Base-by-base conservation (phyloP, 2,329 filamentous ascomycete species). In the Trichophyton schoenleinii region DNA sequence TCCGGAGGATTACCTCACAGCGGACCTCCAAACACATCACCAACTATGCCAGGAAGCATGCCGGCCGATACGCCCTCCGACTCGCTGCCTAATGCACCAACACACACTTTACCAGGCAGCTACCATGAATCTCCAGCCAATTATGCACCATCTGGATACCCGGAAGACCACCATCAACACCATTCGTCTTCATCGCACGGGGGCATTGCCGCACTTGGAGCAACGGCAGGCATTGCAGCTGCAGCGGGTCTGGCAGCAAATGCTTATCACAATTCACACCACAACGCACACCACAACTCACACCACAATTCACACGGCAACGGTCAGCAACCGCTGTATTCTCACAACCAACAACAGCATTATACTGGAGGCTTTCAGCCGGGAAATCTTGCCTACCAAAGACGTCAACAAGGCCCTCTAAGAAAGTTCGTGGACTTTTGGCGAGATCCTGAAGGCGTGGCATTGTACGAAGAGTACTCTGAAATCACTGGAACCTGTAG, bases 401-500 rank as follows among this genome's bases (percentile, higher is more conserved):
- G 82, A 65, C 79, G 79, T 59, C 81, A 81, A 62, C 77, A 76
- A 52, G 83, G 83, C 0, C 80, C 84, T 0, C 74, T 86, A 1
- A 76, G 75, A 42, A 79, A 75, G 58, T 76, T 85, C 34, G 76
- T 83, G 44, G 81, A 82, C 67, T 86, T 80, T 76, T 85, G 80
- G 81, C 83, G 78, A 68, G 84, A 82, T 64, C 78, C 83, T 1
- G 83, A 86, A 64, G 84, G 83, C n/a, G 82, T 86, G 0, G 79
- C 78, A 18, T 80, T 81, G 68, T 86, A 84, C 74, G 84, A 87
- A 70, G 83, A 86, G 68, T 87, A 87, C 67, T 86, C 83, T 0
- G 83, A 87, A 70, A 80, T 81, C 63, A 86, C 85, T 66, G 84
- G 84, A 22, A 80, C 86, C 1, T 87, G 84, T 73, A 83, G 80